These are phyloP conservation scores for Jaminaea rosea DNA, from an alignment of 1,284 basidiomycete genomes.

Conservation along the genomic window DNA sequence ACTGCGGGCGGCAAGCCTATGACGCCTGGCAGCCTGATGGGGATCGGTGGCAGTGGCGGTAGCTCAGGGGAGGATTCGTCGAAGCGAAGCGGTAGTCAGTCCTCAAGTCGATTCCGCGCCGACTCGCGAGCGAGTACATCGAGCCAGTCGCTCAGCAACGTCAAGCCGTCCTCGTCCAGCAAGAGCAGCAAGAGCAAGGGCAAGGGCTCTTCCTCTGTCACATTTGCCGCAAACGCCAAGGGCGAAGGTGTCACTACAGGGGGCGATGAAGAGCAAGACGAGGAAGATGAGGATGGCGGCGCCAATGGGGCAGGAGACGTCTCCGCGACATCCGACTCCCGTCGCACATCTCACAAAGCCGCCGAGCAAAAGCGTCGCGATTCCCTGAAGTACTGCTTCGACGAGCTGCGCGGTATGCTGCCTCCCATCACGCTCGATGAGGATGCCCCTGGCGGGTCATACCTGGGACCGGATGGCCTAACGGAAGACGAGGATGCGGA, in stretches of 20 bases:
- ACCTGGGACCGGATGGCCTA: slow-evolving; percentile 38
- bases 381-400: slow-evolving; percentile 88
- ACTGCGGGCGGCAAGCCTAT: slow-evolving; percentile 23
- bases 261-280: background rate
- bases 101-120: too few relatives aligned
- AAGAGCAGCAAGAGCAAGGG: slow-evolving; percentile 2
- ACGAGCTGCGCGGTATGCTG: slow-evolving; percentile 76
- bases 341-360: slow-evolving; percentile 87
- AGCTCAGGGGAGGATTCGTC: too few relatives aligned
- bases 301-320: background rate
- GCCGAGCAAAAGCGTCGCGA: slow-evolving; percentile 95
- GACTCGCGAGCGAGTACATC: background rate
- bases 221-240: slow-evolving; percentile 2
- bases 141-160: background rate
- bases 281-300: background rate
- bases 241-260: background rate
- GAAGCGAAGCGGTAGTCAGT: background rate
- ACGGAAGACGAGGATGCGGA: slow-evolving; percentile 36
- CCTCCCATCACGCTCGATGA: slow-evolving; percentile 52
- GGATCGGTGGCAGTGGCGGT: slow-evolving; percentile 22
- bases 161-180: background rate
- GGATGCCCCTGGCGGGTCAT: slow-evolving; percentile 36
- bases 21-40: slow-evolving; percentile 43
- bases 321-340: slow-evolving; percentile 46
- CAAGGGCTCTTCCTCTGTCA: slow-evolving; percentile 1